Percentiles rank a stretch among this genome's conserved stretches.
Evolutionary conservation across 345 rosid species (phyloP).

Genomic region (Sisymbrium altissimum): DNA sequence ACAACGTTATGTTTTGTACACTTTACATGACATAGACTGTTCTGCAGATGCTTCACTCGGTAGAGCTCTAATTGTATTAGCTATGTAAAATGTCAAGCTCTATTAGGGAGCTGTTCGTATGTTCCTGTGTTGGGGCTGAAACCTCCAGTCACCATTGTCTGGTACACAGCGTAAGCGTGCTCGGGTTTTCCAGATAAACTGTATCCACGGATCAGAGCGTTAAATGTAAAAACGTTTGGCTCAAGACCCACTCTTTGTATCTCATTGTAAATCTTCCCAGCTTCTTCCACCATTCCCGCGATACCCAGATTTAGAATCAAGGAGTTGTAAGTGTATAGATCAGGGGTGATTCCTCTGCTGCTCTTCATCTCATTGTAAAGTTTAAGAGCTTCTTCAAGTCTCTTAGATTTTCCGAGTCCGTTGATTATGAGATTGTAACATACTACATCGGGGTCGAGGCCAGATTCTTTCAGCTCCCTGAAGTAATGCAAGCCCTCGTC

Average conservation of each 20-base stretch:
- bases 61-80: constrained; percentile 20
- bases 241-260: constrained; percentile 59
- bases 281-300: constrained; percentile 66
- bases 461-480: constrained; percentile 56
- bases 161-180: constrained; percentile 69
- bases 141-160: constrained; percentile 78
- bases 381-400: constrained; percentile 62
- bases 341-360: constrained; percentile 53
- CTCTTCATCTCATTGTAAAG: constrained; percentile 65
- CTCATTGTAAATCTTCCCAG: constrained; percentile 58
- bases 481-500: constrained; percentile 75
- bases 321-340: constrained; percentile 80
- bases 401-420: constrained; percentile 65
- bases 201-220: constrained; percentile 76
- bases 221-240: constrained; percentile 82
- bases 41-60: constrained; percentile 13
- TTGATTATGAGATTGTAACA: constrained; percentile 75
- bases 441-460: constrained; percentile 60
- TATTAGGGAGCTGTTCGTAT: constrained; percentile 82
- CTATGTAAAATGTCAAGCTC: constrained; percentile 27
- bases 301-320: constrained; percentile 66
- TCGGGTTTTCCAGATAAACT: constrained; percentile 65
- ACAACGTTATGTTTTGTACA: constrained; percentile 30
- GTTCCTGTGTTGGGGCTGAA: constrained; percentile 81
- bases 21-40: constrained; percentile 5